A percentile compares a stretch with the other conserved stretches of the same genome.
Evolutionary conservation across 352 stramenopile species (phyloP).

Genomic region (Pythium sp.): DNA sequence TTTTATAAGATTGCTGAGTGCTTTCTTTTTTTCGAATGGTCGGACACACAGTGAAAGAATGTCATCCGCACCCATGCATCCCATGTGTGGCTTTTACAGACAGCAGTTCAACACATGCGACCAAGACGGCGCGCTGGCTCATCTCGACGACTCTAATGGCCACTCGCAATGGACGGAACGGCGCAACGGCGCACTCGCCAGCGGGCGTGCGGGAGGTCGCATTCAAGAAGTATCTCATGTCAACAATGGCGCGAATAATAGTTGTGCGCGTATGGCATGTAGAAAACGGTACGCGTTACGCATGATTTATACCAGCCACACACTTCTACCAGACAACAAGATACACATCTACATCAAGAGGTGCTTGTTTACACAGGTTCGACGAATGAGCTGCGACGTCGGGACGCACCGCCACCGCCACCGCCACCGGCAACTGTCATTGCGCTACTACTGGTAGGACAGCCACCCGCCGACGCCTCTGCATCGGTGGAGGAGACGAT

Average conservation of each 20-base stretch:
- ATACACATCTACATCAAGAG: neutral
- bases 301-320: neutral
- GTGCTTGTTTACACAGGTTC: neutral
- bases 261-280: neutral
- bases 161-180: neutral
- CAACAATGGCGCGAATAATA: neutral
- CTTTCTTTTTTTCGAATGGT: slow-evolving; percentile 7
- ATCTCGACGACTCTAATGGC: neutral
- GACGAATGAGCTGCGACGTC: slow-evolving; percentile 4
- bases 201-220: neutral
- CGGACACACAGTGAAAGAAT: neutral
- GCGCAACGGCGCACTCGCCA: neutral
- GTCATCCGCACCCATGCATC: neutral
- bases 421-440: neutral
- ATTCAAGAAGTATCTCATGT: slow-evolving; percentile 1
- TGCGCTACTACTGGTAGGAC: neutral
- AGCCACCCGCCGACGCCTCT: neutral
- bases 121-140: neutral
- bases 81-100: neutral
- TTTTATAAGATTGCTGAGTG: neutral
- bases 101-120: neutral
- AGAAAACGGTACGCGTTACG: neutral
- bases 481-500: neutral
- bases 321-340: slow-evolving; percentile 1
- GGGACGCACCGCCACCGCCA: neutral